Conservation (phyloP, 768 basidiomycete species). For the Cytidiella melzeri region DNA sequence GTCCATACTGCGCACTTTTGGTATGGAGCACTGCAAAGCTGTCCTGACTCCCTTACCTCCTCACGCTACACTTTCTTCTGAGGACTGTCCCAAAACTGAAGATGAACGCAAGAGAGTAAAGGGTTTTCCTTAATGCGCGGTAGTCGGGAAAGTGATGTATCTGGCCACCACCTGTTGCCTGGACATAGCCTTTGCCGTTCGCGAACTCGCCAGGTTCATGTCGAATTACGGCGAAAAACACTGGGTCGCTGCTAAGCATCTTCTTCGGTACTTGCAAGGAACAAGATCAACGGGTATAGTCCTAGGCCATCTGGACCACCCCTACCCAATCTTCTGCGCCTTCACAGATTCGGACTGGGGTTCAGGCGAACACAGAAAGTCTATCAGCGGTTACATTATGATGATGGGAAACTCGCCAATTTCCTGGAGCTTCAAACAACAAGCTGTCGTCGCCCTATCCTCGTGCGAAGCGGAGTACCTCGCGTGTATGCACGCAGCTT, state of each 20-base stretch:
- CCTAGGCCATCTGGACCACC: conserved; percentile 17
- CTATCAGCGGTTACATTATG: conserved; percentile 33
- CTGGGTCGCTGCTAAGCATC: conserved; percentile 32
- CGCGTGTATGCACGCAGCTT: conserved; percentile 25
- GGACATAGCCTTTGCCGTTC: conserved; percentile 27
- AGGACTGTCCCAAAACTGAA: conserved; percentile 1
- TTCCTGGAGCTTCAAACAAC: conserved; percentile 32
- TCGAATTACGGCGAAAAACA: conserved; percentile 24
- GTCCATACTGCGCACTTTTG: conserved; percentile 20
- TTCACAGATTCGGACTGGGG: conserved; percentile 23
- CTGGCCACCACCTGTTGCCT: conserved; percentile 26
- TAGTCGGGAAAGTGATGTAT: conserved; percentile 24
- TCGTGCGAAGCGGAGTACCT: conserved; percentile 38
- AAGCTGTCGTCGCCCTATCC: conserved; percentile 33
- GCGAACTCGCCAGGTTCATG: conserved; percentile 19
- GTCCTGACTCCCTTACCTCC: conserved; percentile 29
- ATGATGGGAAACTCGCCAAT: conserved; percentile 30
- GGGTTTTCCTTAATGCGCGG: conserved; percentile 13
- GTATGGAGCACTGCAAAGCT: conserved; percentile 25
- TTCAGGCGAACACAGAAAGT: conserved; percentile 20
- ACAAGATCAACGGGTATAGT: conserved; percentile 22
- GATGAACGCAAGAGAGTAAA: neutral
- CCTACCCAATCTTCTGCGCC: conserved; percentile 26
- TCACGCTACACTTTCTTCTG: conserved; percentile 17
- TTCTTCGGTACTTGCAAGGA: conserved; percentile 33